Evolutionary conservation across 2,329 filamentous ascomycete genomes (phyloP).

Genomic region (Parafenestella ontariensis): DNA sequence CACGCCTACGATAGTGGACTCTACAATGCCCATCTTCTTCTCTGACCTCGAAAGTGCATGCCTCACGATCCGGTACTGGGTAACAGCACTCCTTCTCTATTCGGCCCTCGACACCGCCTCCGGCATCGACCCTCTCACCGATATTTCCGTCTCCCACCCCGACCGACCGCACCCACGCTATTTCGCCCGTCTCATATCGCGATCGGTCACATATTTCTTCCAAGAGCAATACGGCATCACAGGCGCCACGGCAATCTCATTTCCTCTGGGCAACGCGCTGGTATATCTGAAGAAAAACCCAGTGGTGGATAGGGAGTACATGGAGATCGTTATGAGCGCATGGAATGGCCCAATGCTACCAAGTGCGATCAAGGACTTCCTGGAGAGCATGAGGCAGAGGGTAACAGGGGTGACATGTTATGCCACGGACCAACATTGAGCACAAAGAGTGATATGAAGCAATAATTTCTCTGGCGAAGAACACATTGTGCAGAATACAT

Average conservation of each 20-base stretch:
- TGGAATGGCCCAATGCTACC: conserved; percentile 28
- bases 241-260: conserved; percentile 26
- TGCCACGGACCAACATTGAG: background rate
- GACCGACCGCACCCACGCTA: conserved; percentile 26
- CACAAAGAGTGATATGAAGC: no score
- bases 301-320: conserved; percentile 20
- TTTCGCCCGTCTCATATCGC: conserved; percentile 33
- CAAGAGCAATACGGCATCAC: conserved; percentile 26
- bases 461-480: no score
- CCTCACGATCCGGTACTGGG: conserved; percentile 35
- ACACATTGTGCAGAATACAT: background rate
- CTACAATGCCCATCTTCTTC: conserved; percentile 20
- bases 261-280: conserved; percentile 30
- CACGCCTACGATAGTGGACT: conserved; percentile 12
- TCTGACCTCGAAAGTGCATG: conserved; percentile 22
- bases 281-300: conserved; percentile 24
- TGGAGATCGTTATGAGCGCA: conserved; percentile 11
- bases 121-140: conserved; percentile 9
- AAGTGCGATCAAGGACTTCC: conserved; percentile 27
- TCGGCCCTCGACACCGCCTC: conserved; percentile 22
- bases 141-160: conserved; percentile 13
- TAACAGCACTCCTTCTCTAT: conserved; percentile 30
- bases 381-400: conserved; percentile 23
- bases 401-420: background rate
- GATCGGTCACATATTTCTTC: conserved; percentile 33